Evolutionary conservation across 768 basidiomycete genomes (phyloP), one percentile per base, ranked within the genome.

Genomic region (Kwoniella sp.): DNA sequence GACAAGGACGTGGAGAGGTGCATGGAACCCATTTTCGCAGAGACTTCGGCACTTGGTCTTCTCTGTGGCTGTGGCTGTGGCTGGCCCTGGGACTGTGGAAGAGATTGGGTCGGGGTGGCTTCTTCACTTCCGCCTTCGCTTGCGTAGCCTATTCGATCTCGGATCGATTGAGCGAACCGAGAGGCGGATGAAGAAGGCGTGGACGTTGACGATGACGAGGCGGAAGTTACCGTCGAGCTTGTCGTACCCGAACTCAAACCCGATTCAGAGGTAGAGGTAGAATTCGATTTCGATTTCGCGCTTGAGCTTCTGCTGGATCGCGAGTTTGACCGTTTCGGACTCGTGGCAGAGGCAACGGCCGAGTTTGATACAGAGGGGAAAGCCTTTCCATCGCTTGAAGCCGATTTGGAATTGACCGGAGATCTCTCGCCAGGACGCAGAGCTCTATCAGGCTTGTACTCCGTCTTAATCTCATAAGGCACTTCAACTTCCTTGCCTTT

Each of bases 401-500:
- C 29, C 17, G 40, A 17, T 7, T 48, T 48, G 15, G 56, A 57
- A 36, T 22, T 50, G 19, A 30, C 58, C 37, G 33, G 44, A n/a
- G 27, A 33, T 60, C 49, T 52, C 26, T 60, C 37, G 53, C 44
- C 49, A 60, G 49, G 36, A 30, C 36, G 30, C 1, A 53, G 1
- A 51, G 49, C 30, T 26, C 60, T 22, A 50, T 54, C 53, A 44
- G 30, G 24, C 1, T 36, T 44, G 12, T 60, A 15, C 2, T 25
- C 22, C 12, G 24, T n/a, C 13, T 62, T 55, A 21, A 55, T 25
- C 27, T 56, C 62, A 21, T 57, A 64, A 22, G 55, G 55, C n/a
- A 62, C 60, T n/a, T 52, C 29, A 8, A 60, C 58, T 10, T 56
- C 46, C 21, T 55, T 53, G 27, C 53, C 60, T 15, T 58, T 52